Conservation (phyloP, 345 rosid species). For the Garcia nutans region DNA sequence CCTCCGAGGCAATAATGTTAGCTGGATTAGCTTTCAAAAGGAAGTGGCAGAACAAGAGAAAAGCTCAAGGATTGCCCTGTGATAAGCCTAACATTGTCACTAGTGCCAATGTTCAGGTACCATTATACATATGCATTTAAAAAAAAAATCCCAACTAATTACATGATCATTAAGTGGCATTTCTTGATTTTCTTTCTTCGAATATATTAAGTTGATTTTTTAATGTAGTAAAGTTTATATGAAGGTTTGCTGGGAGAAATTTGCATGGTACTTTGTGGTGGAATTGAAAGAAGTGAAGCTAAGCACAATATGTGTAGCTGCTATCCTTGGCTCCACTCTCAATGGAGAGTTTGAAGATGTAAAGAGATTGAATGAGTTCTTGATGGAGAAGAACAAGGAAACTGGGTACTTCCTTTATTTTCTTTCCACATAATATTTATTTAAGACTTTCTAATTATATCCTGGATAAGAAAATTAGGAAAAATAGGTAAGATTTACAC, state of each 20-base stretch:
- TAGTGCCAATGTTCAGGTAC: constrained; percentile 29
- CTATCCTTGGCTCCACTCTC: constrained; percentile 31
- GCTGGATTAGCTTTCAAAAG: constrained; percentile 27
- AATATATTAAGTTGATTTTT: background rate
- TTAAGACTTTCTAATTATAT: too few relatives aligned
- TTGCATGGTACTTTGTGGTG: constrained; percentile 33
- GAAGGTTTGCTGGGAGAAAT: constrained; percentile 30
- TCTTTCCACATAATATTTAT: too few relatives aligned
- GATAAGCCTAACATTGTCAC: constrained; percentile 24
- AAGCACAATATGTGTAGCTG: constrained; percentile 29
- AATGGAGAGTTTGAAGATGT: constrained; percentile 37
- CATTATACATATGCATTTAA: too few relatives aligned
- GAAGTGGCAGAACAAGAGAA: constrained; percentile 23
- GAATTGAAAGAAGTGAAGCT: constrained; percentile 31
- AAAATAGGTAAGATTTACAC: too few relatives aligned
- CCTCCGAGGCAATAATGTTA: constrained; percentile 27
- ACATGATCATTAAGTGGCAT: too few relatives aligned
- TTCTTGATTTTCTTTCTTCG: too few relatives aligned
- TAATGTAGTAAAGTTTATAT: background rate
- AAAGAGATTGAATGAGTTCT: constrained; percentile 24
- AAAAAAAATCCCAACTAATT: too few relatives aligned
- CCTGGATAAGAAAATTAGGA: too few relatives aligned
- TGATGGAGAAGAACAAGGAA: constrained; percentile 17
- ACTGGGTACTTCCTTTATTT: constrained; percentile 13
- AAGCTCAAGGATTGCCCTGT: constrained; percentile 13